These are phyloP conservation scores for Cyberlindnera xylosilytica DNA, from an alignment of 805 yeast species.

Conservation along the genomic window DNA sequence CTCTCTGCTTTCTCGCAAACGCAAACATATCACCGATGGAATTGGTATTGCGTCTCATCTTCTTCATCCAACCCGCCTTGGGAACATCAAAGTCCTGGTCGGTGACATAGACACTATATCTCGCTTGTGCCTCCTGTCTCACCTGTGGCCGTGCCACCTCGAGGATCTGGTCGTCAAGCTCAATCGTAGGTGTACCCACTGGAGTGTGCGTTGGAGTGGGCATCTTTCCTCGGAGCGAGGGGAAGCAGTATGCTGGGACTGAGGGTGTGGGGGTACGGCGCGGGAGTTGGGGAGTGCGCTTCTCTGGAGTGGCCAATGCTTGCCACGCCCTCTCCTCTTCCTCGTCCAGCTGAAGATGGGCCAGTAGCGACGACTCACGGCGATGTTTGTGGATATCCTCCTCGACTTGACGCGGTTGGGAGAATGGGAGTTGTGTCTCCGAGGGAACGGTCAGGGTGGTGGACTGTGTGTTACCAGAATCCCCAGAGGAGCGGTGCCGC, in stretches of 20 bases:
- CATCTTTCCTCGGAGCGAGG: slow-evolving; percentile 14
- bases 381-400: background rate
- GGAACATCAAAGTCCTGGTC: slow-evolving; percentile 16
- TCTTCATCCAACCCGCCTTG: slow-evolving; percentile 11
- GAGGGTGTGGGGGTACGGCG: slow-evolving; percentile 3
- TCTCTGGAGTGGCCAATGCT: slow-evolving; percentile 8
- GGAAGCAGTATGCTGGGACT: slow-evolving; percentile 19
- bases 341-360: slow-evolving; percentile 14
- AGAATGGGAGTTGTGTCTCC: background rate
- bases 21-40: slow-evolving; percentile 12
- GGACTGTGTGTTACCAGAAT: slow-evolving; percentile 1
- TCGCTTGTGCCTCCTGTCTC: slow-evolving; percentile 3
- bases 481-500: slow-evolving; percentile 2
- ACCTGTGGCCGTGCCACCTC: slow-evolving; percentile 10
- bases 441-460: background rate
- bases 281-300: slow-evolving; percentile 1
- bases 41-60: slow-evolving; percentile 4
- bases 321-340: slow-evolving; percentile 16
- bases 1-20: slow-evolving; percentile 3
- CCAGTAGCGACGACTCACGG: slow-evolving; percentile 14
- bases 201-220: slow-evolving; percentile 13
- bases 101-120: slow-evolving; percentile 15
- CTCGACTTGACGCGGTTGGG: background rate
- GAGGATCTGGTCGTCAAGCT: slow-evolving; percentile 5
- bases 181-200: slow-evolving; percentile 7